Base-by-base conservation (phyloP, 495 filamentous ascomycete species). In the Aspergillus haitiensis region DNA sequence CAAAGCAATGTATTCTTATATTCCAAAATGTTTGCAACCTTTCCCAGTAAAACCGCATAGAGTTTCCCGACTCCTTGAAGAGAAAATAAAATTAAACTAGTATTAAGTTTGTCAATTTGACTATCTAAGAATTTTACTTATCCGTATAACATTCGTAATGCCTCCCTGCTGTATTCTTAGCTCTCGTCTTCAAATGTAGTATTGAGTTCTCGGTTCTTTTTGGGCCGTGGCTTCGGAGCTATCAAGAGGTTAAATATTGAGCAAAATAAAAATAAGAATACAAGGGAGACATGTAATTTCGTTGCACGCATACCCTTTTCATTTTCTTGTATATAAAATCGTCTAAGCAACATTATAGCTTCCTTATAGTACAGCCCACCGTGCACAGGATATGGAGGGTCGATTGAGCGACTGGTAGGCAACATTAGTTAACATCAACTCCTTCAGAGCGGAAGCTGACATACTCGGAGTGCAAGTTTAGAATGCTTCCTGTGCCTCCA, bases 281-380 rank as follows among this genome's bases (percentile, higher is more conserved):
- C 13, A 13, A 6, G 21, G 3, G 21, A 27, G 1, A 27, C 21
- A 27, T 27, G 21, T 27, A 27, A 27, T 3, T 27, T 27, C 21
- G 11, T 53, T 7, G 36, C 16, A 35, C 31, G 42, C 68, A 58
- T 74, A 89, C 89, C 90, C 79, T 91, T 87, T 49, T 86, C 88
- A 72, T 98, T 98, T 70, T 98, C 91, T 76, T 98, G 95, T 13
- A 97, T 87, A 70, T 98, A 98, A 71, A 98, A 98, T 56, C 91
- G 86, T 56, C 95, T 82, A 59, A 98, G 78, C 60, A 97, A 67
- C 74, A 93, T 92, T 62, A 98, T 92, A 0, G 93, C 92, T 65
- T 97, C 91, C 62, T 94, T 86, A 13, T 88, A 82, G 64, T 90
- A 89, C 68, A 96, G 82, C 2, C 92, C 94, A 16, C 93, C 92